These are phyloP conservation scores for Candida nitratophila DNA, from an alignment of 805 yeast species.

Conservation along the genomic window DNA sequence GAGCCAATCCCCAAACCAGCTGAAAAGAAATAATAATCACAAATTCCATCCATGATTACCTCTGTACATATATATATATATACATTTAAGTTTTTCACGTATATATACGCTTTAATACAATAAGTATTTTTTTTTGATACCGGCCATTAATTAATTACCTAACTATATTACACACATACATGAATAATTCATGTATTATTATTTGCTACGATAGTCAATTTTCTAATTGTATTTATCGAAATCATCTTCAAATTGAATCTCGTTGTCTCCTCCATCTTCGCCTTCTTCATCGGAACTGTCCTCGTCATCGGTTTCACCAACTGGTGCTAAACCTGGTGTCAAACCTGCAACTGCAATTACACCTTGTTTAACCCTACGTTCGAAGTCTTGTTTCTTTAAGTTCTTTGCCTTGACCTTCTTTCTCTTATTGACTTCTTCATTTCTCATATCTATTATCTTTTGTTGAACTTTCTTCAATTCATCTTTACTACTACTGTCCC, in stretches of 20 bases:
- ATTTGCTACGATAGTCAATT: too few species aligned
- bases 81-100: too few species aligned
- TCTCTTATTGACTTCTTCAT: slow-evolving; percentile 30
- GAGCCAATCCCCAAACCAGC: slow-evolving; percentile 17
- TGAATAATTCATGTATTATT: too few species aligned
- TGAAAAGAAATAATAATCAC: slow-evolving; percentile 2
- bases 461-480: slow-evolving; percentile 36
- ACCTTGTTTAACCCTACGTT: slow-evolving; percentile 36
- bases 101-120: not conserved
- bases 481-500: slow-evolving; percentile 30
- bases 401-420: slow-evolving; percentile 26
- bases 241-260: slow-evolving; percentile 18
- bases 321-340: slow-evolving; percentile 85
- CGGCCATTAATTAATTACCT: too few species aligned
- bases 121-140: not conserved
- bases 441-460: slow-evolving; percentile 37
- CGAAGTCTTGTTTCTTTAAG: slow-evolving; percentile 26
- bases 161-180: too few species aligned
- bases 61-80: slow-evolving; percentile 1
- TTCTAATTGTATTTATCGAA: slow-evolving; percentile 21
- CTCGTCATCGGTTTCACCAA: slow-evolving; percentile 53
- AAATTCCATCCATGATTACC: not conserved
- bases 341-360: slow-evolving; percentile 50
- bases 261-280: slow-evolving; percentile 5
- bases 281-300: slow-evolving; percentile 15